phyloP scores from a whole-genome alignment of 305 asterid genomes.

The Fraxinus baroniana region DNA sequence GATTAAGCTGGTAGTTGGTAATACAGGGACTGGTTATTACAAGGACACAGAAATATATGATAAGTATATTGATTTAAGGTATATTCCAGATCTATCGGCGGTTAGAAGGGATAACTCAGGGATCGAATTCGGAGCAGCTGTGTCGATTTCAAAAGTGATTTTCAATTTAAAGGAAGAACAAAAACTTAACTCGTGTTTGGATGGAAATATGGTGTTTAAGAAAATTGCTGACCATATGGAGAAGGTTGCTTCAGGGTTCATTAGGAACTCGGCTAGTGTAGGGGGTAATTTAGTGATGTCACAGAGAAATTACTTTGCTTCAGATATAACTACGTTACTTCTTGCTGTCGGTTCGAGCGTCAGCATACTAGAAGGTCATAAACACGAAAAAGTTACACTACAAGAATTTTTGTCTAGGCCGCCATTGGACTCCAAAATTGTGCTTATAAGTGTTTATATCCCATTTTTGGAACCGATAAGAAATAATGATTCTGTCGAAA shows the following conservation, averaged over 20 bases:
- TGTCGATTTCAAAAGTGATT: slow-evolving; percentile 60
- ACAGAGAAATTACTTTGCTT: slow-evolving; percentile 75
- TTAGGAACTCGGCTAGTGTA: slow-evolving; percentile 78
- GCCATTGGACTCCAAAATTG: slow-evolving; percentile 44
- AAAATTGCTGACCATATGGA: slow-evolving; percentile 67
- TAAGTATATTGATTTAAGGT: slow-evolving; percentile 59
- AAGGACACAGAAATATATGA: slow-evolving; percentile 47
- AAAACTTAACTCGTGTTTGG: slow-evolving; percentile 21
- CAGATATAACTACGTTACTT: slow-evolving; percentile 79
- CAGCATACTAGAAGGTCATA: slow-evolving; percentile 38
- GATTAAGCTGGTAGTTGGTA: slow-evolving; percentile 64
- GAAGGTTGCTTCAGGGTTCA: slow-evolving; percentile 63
- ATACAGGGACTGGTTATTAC: slow-evolving; percentile 66
- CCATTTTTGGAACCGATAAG: slow-evolving; percentile 43
- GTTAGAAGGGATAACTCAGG: slow-evolving; percentile 38
- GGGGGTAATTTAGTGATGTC: slow-evolving; percentile 93
- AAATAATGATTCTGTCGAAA: slow-evolving; percentile 23
- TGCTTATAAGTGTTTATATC: slow-evolving; percentile 61
- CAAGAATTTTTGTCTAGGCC: slow-evolving; percentile 67
- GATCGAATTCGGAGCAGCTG: slow-evolving; percentile 66
- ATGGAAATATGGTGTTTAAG: slow-evolving; percentile 32
- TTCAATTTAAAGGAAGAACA: slow-evolving; percentile 38
- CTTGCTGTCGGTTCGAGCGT: slow-evolving; percentile 64
- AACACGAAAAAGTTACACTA: slow-evolving; percentile 40
- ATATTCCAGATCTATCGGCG: slow-evolving; percentile 58